A percentile compares a stretch with the other conserved stretches of the same genome.
These are phyloP conservation scores for Microdochium trichocladiopsis DNA, from an alignment of 2,329 filamentous ascomycete species.

Conservation along the genomic window DNA sequence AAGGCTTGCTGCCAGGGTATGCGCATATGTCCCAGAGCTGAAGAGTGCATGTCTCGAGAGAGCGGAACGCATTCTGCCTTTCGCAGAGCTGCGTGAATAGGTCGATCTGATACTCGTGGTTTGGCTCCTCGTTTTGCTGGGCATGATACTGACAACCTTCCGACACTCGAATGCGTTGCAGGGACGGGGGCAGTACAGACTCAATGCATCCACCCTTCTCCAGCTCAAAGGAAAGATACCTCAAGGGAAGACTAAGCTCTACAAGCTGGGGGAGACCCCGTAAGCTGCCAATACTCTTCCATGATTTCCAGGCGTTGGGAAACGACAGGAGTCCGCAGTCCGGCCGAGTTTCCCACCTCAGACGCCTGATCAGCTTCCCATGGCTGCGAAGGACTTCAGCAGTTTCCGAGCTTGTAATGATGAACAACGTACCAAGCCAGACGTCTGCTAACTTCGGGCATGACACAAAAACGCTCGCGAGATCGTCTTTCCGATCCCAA, in stretches of 20 bases:
- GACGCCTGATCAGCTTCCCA: too few relatives aligned
- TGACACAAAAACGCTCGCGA: too few relatives aligned
- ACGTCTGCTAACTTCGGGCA: too few relatives aligned
- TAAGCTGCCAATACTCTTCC: too few relatives aligned
- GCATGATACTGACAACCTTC: background rate
- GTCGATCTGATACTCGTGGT: background rate
- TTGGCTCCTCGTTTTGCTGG: background rate
- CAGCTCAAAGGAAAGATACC: background rate
- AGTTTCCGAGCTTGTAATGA: too few relatives aligned
- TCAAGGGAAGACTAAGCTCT: background rate
- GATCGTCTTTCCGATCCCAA: too few relatives aligned
- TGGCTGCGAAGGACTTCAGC: too few relatives aligned
- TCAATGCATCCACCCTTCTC: background rate
- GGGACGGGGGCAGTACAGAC: background rate
- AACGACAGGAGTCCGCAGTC: too few relatives aligned
- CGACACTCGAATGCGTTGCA: background rate
- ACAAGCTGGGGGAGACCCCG: too few relatives aligned
- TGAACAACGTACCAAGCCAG: too few relatives aligned
- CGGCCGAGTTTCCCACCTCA: too few relatives aligned
- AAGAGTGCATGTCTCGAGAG: background rate
- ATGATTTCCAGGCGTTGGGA: too few relatives aligned
- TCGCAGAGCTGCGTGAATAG: background rate
- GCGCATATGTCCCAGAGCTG: background rate
- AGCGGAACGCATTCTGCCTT: background rate
- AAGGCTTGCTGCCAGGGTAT: background rate